These are phyloP conservation scores for Ophiostoma populinum DNA, from an alignment of 2,329 filamentous ascomycete species.

Conservation along the genomic window DNA sequence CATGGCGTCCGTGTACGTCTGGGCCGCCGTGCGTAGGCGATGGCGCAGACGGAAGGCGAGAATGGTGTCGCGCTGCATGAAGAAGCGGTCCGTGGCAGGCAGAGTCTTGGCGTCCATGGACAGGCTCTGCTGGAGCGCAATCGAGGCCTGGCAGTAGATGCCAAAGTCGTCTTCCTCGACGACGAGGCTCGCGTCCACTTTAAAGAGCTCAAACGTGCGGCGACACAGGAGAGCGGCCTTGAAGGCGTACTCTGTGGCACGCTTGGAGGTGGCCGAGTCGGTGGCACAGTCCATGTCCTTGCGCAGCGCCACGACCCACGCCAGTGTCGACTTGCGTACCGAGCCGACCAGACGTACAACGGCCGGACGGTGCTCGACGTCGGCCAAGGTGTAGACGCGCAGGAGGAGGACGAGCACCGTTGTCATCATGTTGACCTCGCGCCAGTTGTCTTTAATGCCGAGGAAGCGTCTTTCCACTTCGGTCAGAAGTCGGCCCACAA, in stretches of 20 bases:
- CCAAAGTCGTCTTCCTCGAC: background rate
- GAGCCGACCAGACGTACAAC: constrained; percentile 19
- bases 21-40: background rate
- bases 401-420: constrained; percentile 33
- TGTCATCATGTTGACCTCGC: constrained; percentile 41
- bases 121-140: constrained; percentile 9
- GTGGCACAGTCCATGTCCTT: constrained; percentile 23
- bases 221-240: constrained; percentile 39
- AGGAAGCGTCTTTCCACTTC: constrained; percentile 27
- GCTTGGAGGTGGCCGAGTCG: constrained; percentile 21
- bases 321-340: constrained; percentile 24
- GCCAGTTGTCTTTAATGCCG: constrained; percentile 35
- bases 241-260: constrained; percentile 27
- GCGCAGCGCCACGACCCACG: constrained; percentile 33
- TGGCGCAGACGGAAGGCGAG: background rate
- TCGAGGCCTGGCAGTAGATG: constrained; percentile 1
- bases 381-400: constrained; percentile 18
- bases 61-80: background rate
- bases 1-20: background rate
- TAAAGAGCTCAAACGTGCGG: constrained; percentile 17
- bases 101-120: background rate
- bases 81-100: background rate
- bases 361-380: constrained; percentile 10
- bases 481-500: constrained; percentile 29
- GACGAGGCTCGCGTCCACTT: background rate